phyloP scores from a whole-genome alignment of 257 asterid species.

The Penstemon barbatus region DNA sequence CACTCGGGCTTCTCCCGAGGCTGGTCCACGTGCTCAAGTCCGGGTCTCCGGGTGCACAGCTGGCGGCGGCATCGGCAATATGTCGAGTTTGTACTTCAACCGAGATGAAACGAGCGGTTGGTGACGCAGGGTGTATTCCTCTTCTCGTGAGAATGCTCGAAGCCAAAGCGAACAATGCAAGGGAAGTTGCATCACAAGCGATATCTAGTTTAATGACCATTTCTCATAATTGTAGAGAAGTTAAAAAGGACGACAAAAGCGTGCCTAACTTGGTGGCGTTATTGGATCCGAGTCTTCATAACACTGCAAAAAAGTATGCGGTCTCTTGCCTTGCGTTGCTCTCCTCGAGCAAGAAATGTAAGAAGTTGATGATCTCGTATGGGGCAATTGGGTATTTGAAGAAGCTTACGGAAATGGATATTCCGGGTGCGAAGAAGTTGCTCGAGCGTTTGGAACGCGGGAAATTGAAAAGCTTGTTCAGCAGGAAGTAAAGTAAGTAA shows the following conservation, averaged over 20 bases:
- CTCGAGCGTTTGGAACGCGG: slow-evolving; percentile 76
- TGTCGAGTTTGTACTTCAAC: slow-evolving; percentile 45
- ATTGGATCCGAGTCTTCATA: slow-evolving; percentile 77
- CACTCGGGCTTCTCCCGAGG: slow-evolving; percentile 57
- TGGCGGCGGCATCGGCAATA: slow-evolving; percentile 77
- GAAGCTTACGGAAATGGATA: slow-evolving; percentile 70
- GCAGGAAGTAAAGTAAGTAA: slow-evolving; percentile 48
- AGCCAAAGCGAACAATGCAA: slow-evolving; percentile 47
- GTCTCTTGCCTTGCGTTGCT: slow-evolving; percentile 63
- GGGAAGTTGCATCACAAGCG: slow-evolving; percentile 83
- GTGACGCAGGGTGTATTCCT: slow-evolving; percentile 78
- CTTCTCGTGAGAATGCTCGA: slow-evolving; percentile 74
- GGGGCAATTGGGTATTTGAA: slow-evolving; percentile 89
- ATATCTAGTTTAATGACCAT: slow-evolving; percentile 58
- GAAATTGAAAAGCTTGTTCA: slow-evolving; percentile 61
- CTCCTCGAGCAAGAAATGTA: slow-evolving; percentile 76
- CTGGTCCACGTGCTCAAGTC: slow-evolving; percentile 69
- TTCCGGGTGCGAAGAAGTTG: slow-evolving; percentile 71
- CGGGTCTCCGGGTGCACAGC: slow-evolving; percentile 70
- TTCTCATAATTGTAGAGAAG: slow-evolving; percentile 58
- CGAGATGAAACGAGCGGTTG: slow-evolving; percentile 55
- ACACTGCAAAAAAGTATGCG: slow-evolving; percentile 79
- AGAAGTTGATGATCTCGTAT: slow-evolving; percentile 79
- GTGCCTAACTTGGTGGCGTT: slow-evolving; percentile 80
- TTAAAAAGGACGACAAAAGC: slow-evolving; percentile 61